Evolutionary conservation across 1,284 basidiomycete genomes (phyloP), one percentile per base, ranked within the genome.

Genomic region (Kalmanozyma brasiliensis): DNA sequence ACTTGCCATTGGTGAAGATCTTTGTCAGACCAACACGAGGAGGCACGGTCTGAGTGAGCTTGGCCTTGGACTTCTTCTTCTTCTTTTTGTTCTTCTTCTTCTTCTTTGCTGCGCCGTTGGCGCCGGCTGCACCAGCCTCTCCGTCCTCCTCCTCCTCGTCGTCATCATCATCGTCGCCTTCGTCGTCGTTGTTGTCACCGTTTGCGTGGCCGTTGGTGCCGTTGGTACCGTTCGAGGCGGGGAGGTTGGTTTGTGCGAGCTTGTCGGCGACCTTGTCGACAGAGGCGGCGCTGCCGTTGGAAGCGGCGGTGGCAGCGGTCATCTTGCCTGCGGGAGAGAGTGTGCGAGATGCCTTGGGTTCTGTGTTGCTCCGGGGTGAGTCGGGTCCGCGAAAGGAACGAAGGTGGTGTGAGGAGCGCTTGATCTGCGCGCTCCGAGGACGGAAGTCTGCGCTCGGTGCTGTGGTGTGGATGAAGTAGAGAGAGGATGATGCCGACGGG

Each of bases 21-120:
- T 94, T 94, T 64, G 90, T 90, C 69, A 98, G 83, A 3, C 92
- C 93, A 19, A 96, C 86, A 17, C 92, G 88, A n/a, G 95, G 95
- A 19, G 96, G 96, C 49, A 94, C 92, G n/a, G 88, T 89, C 84
- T 98, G 95, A 2, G 51, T 58, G 26, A 57, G 49, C 53, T 74
- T 77, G 32, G 66, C 68, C 66, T 73, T 76, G 19, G 58, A 62
- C 44, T 73, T 74, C 24, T 77, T 78, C 55, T 73, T 75, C 66
- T 82, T 83, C 84, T 93, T 95, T 84, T 92, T 93, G 86, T 96
- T 96, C 83, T 96, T 97, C 86, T 92, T 92, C 83, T 91, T 92
- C 67, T 78, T 73, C 42, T 67, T 68, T 29, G 56, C 56, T n/a
- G 67, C 73, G 23, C 53, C 66, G 11, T 55, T 64, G 10, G 48